Evolutionary conservation across 2,329 filamentous ascomycete genomes (phyloP).

Genomic region (Domatiomyces catenatus): DNA sequence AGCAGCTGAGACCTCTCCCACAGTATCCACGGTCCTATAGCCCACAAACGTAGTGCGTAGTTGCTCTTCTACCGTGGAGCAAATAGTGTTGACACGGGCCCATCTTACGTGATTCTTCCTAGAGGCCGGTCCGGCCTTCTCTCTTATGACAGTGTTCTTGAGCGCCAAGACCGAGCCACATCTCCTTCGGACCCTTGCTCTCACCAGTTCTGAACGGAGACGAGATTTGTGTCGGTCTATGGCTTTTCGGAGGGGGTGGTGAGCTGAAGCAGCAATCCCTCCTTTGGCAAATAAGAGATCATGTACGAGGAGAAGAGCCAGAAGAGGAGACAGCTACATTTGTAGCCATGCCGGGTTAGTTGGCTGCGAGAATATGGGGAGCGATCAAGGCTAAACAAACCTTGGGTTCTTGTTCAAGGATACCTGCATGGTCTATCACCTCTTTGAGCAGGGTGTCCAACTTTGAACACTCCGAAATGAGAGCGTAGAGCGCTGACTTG

Average conservation of each 20-base stretch:
- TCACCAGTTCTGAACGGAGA: constrained; percentile 66
- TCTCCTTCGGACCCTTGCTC: constrained; percentile 57
- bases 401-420: constrained; percentile 72
- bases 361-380: constrained; percentile 16
- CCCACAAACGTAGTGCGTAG: constrained; percentile 57
- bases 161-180: constrained; percentile 54
- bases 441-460: constrained; percentile 78
- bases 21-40: constrained; percentile 39
- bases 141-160: constrained; percentile 21
- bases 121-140: constrained; percentile 21
- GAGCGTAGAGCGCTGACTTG: constrained; percentile 64
- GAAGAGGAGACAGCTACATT: constrained; percentile 56
- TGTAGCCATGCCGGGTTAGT: constrained; percentile 22
- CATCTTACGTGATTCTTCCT: constrained; percentile 44
- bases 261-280: constrained; percentile 65
- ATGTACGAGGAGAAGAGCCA: constrained; percentile 71
- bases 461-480: constrained; percentile 76
- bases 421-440: constrained; percentile 65
- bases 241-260: constrained; percentile 60
- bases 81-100: constrained; percentile 74
- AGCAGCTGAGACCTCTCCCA: constrained; percentile 41
- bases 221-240: constrained; percentile 71
- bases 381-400: constrained; percentile 31
- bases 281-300: constrained; percentile 69
- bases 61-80: constrained; percentile 54